Base-by-base conservation (phyloP, 345 rosid species). In the Geranium rotundifolium region DNA sequence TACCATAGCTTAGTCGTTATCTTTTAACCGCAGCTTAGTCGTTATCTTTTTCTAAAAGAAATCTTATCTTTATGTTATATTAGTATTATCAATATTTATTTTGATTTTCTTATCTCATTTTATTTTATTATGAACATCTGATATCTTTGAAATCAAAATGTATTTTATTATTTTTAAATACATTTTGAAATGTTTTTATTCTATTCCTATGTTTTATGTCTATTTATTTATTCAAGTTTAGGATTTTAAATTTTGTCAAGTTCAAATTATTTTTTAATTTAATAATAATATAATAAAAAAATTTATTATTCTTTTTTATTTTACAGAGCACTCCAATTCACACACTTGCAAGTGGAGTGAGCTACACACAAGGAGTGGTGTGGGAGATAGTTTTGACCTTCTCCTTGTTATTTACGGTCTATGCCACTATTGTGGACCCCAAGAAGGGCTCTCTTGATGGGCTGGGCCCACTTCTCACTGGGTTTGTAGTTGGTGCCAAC, bases 401-500 rank as follows among this genome's bases (percentile, higher is more conserved):
- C 79, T 76, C 91, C 56, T 77, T 91, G 69, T 59, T 88, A 18
- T 91, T 91, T 78, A 85, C 98, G 17, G 91, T 88, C 66, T 91
- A 91, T 34, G 95, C 83, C 61, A 86, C 98, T 0, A 86, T 91
- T 1, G 98, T 91, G 7, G 95, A 88, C 73, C 95, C 98, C 58
- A 88, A 84, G 77, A 86, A 84, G 74, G 85, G 91, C 31, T 54
- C 91, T 0, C 75, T 88, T 5, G 91, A 81, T 57, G 98, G 91
- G 58, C 64, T 79, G 4, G 96, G 96, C 37, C 89, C 95, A 19
- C 34, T 81, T 19, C 80, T 90, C 2, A 77, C 85, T 16, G 96
- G 96, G 68, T 73, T 90, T 0, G 88, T 90, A 0, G 91, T 90
- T 2, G 96, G 96, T 30, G 89, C 95, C 54, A 85, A 85, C 67